These are phyloP conservation scores for Colletotrichum viniferum DNA, from an alignment of 2,329 filamentous ascomycete species.

Conservation along the genomic window DNA sequence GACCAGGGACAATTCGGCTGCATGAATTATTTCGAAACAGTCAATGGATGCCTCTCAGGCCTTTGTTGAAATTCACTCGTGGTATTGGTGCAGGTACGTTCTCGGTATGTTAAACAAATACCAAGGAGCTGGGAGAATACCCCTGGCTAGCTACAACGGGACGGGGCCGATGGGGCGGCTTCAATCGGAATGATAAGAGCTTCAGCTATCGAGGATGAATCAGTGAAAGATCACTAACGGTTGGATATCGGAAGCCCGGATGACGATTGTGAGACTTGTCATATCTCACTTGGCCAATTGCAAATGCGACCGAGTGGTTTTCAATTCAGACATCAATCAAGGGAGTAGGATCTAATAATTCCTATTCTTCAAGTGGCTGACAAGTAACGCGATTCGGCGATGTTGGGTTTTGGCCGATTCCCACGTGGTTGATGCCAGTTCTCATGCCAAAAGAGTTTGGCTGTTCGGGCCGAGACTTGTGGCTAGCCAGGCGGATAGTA, in stretches of 20 bases:
- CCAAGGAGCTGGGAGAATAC: neutral
- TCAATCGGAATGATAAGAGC: neutral
- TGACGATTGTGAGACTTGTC: neutral
- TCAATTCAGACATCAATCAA: neutral
- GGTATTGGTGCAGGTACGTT: neutral
- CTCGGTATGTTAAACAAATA: neutral
- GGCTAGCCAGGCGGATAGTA: neutral
- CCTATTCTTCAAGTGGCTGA: neutral
- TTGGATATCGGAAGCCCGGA: neutral
- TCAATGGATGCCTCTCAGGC: neutral
- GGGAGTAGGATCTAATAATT: neutral
- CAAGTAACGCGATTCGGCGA: neutral
- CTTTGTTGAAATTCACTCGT: neutral
- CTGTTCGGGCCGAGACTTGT: neutral
- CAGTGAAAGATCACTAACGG: neutral
- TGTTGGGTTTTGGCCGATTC: neutral
- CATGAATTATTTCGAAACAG: neutral
- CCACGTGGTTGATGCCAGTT: neutral
- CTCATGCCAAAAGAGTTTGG: neutral
- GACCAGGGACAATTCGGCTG: neutral
- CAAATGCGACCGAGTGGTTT: neutral
- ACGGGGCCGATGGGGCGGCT: neutral
- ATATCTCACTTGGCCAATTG: neutral
- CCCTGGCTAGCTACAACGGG: neutral
- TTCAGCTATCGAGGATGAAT: neutral